phyloP scores from a whole-genome alignment of 1,139 yeast species.

The Zygoascus hellenicus region DNA sequence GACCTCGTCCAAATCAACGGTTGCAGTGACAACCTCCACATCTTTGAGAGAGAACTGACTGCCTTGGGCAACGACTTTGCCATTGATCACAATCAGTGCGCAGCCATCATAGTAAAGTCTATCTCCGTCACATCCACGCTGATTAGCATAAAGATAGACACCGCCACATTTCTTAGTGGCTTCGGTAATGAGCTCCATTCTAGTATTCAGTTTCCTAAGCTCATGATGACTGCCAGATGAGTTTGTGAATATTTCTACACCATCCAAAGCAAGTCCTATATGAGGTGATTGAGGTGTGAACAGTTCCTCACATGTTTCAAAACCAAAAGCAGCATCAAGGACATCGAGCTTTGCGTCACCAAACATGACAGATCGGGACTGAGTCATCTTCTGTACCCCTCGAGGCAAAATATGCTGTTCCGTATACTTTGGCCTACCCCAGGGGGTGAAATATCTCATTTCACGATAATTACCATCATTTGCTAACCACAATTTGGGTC shows the following conservation, averaged over 20 bases:
- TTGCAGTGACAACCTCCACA: constrained; percentile 90
- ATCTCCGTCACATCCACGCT: constrained; percentile 98
- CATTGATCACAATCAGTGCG: constrained; percentile 89
- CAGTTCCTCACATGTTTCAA: constrained; percentile 95
- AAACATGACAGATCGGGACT: constrained; percentile 53
- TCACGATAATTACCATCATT: constrained; percentile 98
- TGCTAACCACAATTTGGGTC: constrained; percentile 90
- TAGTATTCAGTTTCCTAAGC: constrained; percentile 76
- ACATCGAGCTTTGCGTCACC: constrained; percentile 90
- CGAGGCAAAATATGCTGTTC: constrained; percentile 73
- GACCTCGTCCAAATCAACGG: constrained; percentile 88
- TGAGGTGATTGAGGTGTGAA: constrained; percentile 97
- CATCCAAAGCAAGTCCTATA: constrained; percentile 84
- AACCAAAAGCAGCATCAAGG: constrained; percentile 81
- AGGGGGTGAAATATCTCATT: constrained; percentile 94
- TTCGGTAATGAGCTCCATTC: constrained; percentile 78
- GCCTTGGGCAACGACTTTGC: constrained; percentile 87
- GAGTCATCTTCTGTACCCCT: constrained; percentile 54
- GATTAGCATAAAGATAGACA: constrained; percentile 85
- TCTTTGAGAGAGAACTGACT: constrained; percentile 82
- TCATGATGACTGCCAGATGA: constrained; percentile 97
- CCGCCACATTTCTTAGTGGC: constrained; percentile 98
- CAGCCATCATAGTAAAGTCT: constrained; percentile 95
- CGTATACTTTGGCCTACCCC: constrained; percentile 72
- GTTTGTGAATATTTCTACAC: constrained; percentile 92